phyloP scores from a whole-genome alignment of 768 basidiomycete species.

The Lentinula sp. region DNA sequence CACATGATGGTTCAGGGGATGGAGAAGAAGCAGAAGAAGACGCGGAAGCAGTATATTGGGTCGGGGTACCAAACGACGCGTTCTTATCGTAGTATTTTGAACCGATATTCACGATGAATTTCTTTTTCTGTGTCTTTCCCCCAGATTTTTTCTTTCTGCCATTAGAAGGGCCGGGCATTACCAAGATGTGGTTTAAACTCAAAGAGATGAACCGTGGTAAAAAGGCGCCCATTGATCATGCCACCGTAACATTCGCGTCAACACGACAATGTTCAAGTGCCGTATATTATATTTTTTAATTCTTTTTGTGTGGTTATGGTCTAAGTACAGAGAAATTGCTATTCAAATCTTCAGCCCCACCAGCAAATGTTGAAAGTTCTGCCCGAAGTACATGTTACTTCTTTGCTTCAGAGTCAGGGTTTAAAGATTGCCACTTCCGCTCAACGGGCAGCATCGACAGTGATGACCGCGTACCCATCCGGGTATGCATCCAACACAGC shows the following conservation, averaged over 20 bases:
- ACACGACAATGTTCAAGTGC: no score
- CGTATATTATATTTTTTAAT: no score
- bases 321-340: no score
- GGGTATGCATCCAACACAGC: no score
- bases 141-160: slow-evolving; percentile 7
- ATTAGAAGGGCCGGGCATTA: slow-evolving; percentile 10
- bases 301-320: no score
- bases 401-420: no score
- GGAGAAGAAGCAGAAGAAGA: background rate
- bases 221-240: background rate
- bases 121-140: slow-evolving; percentile 2
- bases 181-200: background rate
- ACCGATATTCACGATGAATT: background rate
- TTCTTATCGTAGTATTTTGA: background rate
- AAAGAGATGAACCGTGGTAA: slow-evolving; percentile 6
- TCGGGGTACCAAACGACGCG: background rate
- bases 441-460: no score
- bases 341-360: no score
- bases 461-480: no score
- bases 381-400: no score
- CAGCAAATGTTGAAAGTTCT: no score
- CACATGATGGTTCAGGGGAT: background rate
- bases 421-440: no score
- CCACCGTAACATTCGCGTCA: background rate
- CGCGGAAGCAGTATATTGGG: background rate